Conservation (phyloP, 2,329 filamentous ascomycete genomes). For the Penicillium sumatraense region DNA sequence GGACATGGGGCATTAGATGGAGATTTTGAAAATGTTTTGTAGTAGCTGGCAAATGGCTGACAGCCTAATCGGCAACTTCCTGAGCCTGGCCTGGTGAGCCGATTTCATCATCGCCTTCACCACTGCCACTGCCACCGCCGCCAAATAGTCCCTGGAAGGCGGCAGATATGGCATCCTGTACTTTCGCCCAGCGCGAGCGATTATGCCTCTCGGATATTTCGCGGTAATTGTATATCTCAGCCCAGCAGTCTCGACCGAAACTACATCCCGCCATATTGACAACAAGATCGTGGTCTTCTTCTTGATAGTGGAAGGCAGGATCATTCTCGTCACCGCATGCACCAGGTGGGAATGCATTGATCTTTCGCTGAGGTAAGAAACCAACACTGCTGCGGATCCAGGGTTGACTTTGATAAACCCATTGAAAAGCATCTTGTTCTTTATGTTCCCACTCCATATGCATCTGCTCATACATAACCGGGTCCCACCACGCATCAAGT, state of each 20-base stretch:
- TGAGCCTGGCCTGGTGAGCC: too few species aligned
- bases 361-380: slow-evolving; percentile 87
- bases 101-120: too few species aligned
- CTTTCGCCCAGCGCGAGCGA: slow-evolving; percentile 76
- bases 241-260: slow-evolving; percentile 97
- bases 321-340: slow-evolving; percentile 72
- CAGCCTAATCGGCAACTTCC: too few species aligned
- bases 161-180: slow-evolving; percentile 36
- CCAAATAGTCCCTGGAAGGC: slow-evolving; percentile 26
- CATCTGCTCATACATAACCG: slow-evolving; percentile 94
- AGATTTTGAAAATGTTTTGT: too few species aligned
- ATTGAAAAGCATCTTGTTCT: slow-evolving; percentile 93
- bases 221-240: slow-evolving; percentile 94
- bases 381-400: slow-evolving; percentile 89
- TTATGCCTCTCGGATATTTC: slow-evolving; percentile 90
- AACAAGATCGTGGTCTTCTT: slow-evolving; percentile 85
- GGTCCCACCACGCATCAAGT: slow-evolving; percentile 98
- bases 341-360: slow-evolving; percentile 92
- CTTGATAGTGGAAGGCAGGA: slow-evolving; percentile 79
- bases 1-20: neutral
- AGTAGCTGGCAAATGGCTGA: too few species aligned
- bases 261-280: slow-evolving; percentile 99
- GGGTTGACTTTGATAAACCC: slow-evolving; percentile 86
- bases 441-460: slow-evolving; percentile 99
- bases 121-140: too few species aligned